phyloP scores from a whole-genome alignment of 371 early-diverging fungal species.

The Mucor piriformis region DNA sequence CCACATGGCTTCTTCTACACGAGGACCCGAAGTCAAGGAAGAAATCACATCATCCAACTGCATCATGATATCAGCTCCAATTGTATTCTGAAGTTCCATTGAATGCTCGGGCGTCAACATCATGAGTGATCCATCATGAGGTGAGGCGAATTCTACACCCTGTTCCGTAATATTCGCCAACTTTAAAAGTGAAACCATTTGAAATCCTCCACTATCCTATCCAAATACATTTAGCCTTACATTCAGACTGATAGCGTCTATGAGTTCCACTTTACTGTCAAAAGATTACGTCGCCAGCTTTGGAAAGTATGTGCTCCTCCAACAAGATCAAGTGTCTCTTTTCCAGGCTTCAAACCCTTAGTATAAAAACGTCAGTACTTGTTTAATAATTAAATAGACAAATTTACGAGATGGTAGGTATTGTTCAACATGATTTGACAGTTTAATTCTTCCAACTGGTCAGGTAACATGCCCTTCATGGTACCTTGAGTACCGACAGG shows the following conservation, averaged over 20 bases:
- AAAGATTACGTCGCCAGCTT: slow-evolving; percentile 82
- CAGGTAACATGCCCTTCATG: slow-evolving; percentile 85
- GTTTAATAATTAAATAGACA: neutral
- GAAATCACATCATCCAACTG: slow-evolving; percentile 97
- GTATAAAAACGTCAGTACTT: neutral
- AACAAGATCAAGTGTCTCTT: slow-evolving; percentile 74
- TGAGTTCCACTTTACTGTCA: slow-evolving; percentile 66
- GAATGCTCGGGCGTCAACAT: slow-evolving; percentile 96
- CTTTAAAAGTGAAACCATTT: slow-evolving; percentile 91
- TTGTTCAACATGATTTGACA: slow-evolving; percentile 94
- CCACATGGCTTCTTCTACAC: slow-evolving; percentile 93
- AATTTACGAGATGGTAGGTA: slow-evolving; percentile 84
- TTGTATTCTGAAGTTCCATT: slow-evolving; percentile 90
- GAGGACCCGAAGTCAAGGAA: slow-evolving; percentile 78
- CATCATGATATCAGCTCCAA: slow-evolving; percentile 98
- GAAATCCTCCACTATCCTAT: slow-evolving; percentile 93
- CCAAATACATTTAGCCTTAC: neutral
- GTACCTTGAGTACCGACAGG: slow-evolving; percentile 98
- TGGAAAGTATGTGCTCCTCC: slow-evolving; percentile 91
- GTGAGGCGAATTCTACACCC: slow-evolving; percentile 90
- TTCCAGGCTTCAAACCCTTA: slow-evolving; percentile 65
- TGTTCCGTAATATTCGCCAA: slow-evolving; percentile 89
- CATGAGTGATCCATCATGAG: slow-evolving; percentile 81
- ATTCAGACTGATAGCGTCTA: too few species aligned
- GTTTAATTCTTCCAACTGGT: slow-evolving; percentile 81